Conservation (phyloP, 2,329 filamentous ascomycete species). For the Macrophomina tecta region DNA sequence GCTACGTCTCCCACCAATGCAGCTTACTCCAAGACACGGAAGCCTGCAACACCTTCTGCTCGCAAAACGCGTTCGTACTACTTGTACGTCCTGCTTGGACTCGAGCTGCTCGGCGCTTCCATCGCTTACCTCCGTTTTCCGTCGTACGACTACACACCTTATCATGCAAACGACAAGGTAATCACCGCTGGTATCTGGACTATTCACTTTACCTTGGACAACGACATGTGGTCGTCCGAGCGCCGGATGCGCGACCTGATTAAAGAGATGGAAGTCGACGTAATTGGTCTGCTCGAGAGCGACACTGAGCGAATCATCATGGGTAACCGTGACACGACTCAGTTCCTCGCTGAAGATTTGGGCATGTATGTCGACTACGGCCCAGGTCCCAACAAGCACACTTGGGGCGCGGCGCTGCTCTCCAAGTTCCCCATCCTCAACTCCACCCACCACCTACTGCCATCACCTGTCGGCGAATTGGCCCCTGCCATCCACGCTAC, state of each 20-base stretch:
- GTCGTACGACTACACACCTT: conserved; percentile 86
- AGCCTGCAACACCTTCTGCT: conserved; percentile 54
- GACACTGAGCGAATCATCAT: conserved; percentile 98
- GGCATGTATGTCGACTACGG: conserved; percentile 99
- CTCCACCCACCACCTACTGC: conserved; percentile 93
- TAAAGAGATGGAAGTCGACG: conserved; percentile 94
- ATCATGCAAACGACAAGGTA: conserved; percentile 85
- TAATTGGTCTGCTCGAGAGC: conserved; percentile 91
- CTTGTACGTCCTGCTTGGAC: conserved; percentile 71
- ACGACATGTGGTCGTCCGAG: conserved; percentile 98
- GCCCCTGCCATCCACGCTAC: conserved; percentile 98
- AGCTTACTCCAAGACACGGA: conserved; percentile 49
- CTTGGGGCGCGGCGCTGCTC: conserved; percentile 90
- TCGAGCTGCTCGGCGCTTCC: conserved; percentile 81
- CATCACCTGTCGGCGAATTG: conserved; percentile 90
- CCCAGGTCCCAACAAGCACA: conserved; percentile 97
- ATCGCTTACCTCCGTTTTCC: conserved; percentile 91
- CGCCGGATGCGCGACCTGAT: conserved; percentile 90
- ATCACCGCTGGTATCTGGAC: conserved; percentile 98
- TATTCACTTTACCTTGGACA: conserved; percentile 96
- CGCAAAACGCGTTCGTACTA: conserved; percentile 69
- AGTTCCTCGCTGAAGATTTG: conserved; percentile 92
- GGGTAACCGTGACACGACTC: conserved; percentile 96
- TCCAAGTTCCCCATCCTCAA: conserved; percentile 98
- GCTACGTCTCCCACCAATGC: conserved; percentile 57